A percentile compares a stretch with the other conserved stretches of the same genome.
These are phyloP conservation scores for Cercospora brassicicola DNA, from an alignment of 2,329 filamentous ascomycete genomes.

Conservation along the genomic window DNA sequence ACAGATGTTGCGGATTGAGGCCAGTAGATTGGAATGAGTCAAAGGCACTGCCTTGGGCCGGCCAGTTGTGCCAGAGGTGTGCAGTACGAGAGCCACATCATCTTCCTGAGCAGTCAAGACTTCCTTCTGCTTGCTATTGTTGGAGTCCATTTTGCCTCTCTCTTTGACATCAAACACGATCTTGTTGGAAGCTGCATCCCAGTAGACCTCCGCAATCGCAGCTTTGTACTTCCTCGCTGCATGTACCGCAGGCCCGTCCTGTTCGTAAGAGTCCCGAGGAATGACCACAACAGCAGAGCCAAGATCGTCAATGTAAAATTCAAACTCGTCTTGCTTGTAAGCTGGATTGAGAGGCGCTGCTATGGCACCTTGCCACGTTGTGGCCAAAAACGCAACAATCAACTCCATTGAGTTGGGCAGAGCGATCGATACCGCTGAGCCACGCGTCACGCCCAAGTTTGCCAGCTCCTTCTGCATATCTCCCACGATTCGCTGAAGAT, in stretches of 20 bases:
- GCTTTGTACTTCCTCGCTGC: background rate
- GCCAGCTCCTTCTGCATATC: background rate
- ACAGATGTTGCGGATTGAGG: background rate
- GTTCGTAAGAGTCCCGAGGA: constrained; percentile 58
- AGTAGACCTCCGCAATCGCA: background rate
- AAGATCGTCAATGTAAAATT: constrained; percentile 86
- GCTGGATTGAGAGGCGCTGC: constrained; percentile 82
- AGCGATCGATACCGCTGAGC: constrained; percentile 75
- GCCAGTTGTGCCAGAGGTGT: constrained; percentile 82
- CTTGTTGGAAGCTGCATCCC: constrained; percentile 42
- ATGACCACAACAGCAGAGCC: constrained; percentile 75
- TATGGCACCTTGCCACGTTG: constrained; percentile 76
- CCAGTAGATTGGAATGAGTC: constrained; percentile 73
- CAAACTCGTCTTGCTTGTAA: constrained; percentile 86
- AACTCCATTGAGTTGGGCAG: constrained; percentile 83
- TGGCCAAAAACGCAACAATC: constrained; percentile 78
- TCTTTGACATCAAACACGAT: constrained; percentile 78
- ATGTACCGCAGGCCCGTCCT: constrained; percentile 60
- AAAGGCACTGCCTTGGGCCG: constrained; percentile 80
- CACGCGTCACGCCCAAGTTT: constrained; percentile 27
- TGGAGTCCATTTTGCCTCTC: constrained; percentile 61
- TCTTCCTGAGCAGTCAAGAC: constrained; percentile 63
- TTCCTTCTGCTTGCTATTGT: constrained; percentile 34
- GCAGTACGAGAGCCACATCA: constrained; percentile 75
- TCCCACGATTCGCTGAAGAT: background rate